Evolutionary conservation across 805 yeast species (phyloP), one percentile per base, ranked within the genome.

Genomic region (Saccharomycopsis javanensis): DNA sequence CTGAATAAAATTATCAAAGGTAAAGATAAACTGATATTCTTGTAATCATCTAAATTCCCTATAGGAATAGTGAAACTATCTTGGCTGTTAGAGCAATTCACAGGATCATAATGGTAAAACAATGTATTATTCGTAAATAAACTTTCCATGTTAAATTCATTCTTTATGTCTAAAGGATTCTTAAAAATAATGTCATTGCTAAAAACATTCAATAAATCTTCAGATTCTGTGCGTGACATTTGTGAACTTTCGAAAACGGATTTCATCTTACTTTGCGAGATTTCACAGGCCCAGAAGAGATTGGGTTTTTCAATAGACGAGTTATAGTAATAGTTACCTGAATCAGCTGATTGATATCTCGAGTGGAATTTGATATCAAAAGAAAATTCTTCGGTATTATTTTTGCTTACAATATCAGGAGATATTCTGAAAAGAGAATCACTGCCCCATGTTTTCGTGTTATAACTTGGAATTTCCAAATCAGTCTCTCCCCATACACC

Each of bases 401-500:
- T 5, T 2, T 20, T 42, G 8, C 34, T 53, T 23, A 28, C 53
- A 25, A 60, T 48, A 20, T 53, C 50, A 42, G 33, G 42, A 25
- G 50, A 53, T 25, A 56, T 31, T 25, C 60, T 25, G 15, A 58
- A 53, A 15, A 75, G 63, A 23, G 71, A 72, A 25, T 69, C 61
- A 34, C 74, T 67, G 8, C 79, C 78, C 71, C 73, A 69, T 30
- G 69, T 65, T 5, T 63, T 62, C 4, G 68, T 71, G 28, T 63
- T 65, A 74, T 77, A 75, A 16, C 67, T 71, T 4, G 79, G 79
- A 18, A 67, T 69, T 57, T 75, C 79, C 16, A 75, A 67, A 60
- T 75, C 77, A 2, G 72, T 67, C 52, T 75, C 76, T 4, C 79
- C 79, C 76, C 76, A 74, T 5, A 70, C 64, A 0, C 67, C 71